phyloP scores from a whole-genome alignment of 345 rosid species.

The Gossypium mustelinum region DNA sequence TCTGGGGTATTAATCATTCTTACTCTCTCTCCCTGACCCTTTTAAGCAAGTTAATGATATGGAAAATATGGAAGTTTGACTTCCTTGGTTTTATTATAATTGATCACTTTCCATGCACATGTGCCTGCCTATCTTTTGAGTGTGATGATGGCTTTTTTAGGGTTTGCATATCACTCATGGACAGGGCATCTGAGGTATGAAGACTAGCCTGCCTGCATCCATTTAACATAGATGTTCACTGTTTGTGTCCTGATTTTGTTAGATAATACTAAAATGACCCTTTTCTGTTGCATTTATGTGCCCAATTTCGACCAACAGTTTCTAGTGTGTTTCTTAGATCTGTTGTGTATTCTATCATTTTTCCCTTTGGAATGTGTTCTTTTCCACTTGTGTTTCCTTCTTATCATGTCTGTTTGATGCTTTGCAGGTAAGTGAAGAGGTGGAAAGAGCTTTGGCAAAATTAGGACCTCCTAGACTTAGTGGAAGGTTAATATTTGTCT shows the following conservation, averaged over 20 bases:
- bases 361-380: background rate
- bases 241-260: background rate
- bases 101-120: background rate
- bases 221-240: background rate
- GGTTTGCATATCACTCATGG: background rate
- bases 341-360: background rate
- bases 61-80: background rate
- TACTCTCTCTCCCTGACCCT: background rate
- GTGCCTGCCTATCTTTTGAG: background rate
- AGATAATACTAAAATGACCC: background rate
- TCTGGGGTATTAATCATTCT: background rate
- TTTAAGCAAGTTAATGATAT: background rate
- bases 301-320: background rate
- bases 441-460: slow-evolving; percentile 97
- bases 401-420: slow-evolving; percentile 8
- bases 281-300: background rate
- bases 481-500: slow-evolving; percentile 51
- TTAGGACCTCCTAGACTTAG: slow-evolving; percentile 83
- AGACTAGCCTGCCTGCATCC: background rate
- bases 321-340: background rate
- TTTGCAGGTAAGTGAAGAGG: slow-evolving; percentile 97
- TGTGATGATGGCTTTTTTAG: background rate
- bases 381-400: slow-evolving; percentile 2
- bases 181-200: background rate
- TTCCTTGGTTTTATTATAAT: background rate